Base-by-base conservation (phyloP, 1,139 yeast species). In the Candida sanyaensis region DNA sequence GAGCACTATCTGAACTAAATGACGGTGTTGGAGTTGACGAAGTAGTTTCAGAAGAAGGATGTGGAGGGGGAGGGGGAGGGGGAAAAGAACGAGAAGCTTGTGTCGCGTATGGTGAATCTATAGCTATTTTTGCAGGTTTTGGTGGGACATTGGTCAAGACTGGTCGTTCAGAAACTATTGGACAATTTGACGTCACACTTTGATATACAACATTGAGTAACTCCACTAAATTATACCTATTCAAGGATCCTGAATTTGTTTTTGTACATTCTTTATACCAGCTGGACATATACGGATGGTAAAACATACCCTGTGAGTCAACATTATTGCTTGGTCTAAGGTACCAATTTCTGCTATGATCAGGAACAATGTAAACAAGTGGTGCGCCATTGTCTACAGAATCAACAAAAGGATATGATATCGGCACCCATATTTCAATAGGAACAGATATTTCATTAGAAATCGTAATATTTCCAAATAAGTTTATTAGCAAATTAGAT, bases 401-500 rank as follows among this genome's bases (percentile, higher is more conserved):
- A 13, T 58, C 61, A 8, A 57, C 62, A 27, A 58, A 60, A 0
- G 97, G 96, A 58, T 88, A 89, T 27, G 75, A 70, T 34, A 76
- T 75, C 0, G 96, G 96, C 1, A 92, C 61, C 96, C 96, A 91
- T 3, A 91, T 66, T 50, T 83, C 83, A 10, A 88, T 62, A 0
- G 92, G 91, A n/a, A 84, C 74, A 23, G 69, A 62, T 46, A 71
- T 68, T 1, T 61, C 58, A 6, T 62, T 57, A 11, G 55, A 52
- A 1, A 51, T 63, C 55, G 78, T 75, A 4, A 84, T 56, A 1
- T 77, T 71, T 0, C 96, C 96, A 56, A 75, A 77, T 1, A 91
- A 55, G 52, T 86, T 84, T 12, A 90, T 68, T 44, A 90, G 68
- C 27, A 91, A 71, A 31, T 75, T 72, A 1, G 88, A 73, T 10